Percentiles rank a stretch among this genome's conserved stretches.
phyloP scores from a whole-genome alignment of 495 filamentous ascomycete genomes.

The Penicillium riverlandense region DNA sequence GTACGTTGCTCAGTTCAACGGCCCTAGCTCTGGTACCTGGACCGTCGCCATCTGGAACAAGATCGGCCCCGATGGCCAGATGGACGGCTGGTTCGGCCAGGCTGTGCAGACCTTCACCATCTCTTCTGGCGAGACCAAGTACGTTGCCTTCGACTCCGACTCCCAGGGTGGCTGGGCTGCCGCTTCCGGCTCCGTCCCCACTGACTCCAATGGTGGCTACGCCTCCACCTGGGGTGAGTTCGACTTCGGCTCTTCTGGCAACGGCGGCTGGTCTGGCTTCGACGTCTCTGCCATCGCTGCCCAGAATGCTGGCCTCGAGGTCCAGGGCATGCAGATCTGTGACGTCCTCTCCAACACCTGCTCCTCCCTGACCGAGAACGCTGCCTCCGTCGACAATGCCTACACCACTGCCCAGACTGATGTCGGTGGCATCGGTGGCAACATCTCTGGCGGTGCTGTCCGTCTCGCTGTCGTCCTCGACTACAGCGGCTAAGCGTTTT shows the following conservation, averaged over 20 bases:
- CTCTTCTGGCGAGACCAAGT: slow-evolving; percentile 29
- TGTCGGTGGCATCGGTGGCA: slow-evolving; percentile 34
- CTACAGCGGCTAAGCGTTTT: slow-evolving; percentile 20
- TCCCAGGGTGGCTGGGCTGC: slow-evolving; percentile 35
- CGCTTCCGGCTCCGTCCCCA: slow-evolving; percentile 25
- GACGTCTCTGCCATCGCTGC: slow-evolving; percentile 35
- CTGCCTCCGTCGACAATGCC: slow-evolving; percentile 25
- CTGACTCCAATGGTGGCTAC: slow-evolving; percentile 24
- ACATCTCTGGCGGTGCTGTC: slow-evolving; percentile 21
- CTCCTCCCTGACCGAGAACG: slow-evolving; percentile 24
- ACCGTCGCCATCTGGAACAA: slow-evolving; percentile 49
- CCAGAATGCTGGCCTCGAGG: slow-evolving; percentile 21
- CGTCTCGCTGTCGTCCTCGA: slow-evolving; percentile 23
- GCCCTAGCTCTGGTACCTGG: slow-evolving; percentile 28
- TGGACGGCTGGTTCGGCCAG: slow-evolving; percentile 33
- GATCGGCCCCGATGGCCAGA: slow-evolving; percentile 29
- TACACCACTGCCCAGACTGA: slow-evolving; percentile 27
- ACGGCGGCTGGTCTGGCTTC: slow-evolving; percentile 34
- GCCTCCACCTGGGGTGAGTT: slow-evolving; percentile 40
- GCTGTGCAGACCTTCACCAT: slow-evolving; percentile 36
- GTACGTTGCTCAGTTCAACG: slow-evolving; percentile 40
- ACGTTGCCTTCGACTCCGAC: slow-evolving; percentile 42
- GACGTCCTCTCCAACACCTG: slow-evolving; percentile 15
- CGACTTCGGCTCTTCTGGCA: slow-evolving; percentile 27
- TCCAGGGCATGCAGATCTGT: slow-evolving; percentile 32